Conservation (phyloP, 495 filamentous ascomycete species). For the Trichoderma asperelloides region DNA sequence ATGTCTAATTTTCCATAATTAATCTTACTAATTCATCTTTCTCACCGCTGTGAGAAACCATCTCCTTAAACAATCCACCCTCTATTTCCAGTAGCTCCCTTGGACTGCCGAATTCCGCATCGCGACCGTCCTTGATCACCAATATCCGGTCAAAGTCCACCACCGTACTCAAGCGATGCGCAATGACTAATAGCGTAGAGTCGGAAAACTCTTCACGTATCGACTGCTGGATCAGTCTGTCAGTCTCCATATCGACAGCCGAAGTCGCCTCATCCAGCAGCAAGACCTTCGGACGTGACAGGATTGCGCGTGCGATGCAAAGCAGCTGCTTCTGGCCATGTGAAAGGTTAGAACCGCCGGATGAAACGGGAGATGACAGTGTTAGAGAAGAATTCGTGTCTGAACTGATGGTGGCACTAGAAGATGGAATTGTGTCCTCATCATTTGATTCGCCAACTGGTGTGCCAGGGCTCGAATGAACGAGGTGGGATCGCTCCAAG, state of each 20-base stretch:
- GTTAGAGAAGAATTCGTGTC: conserved; percentile 16
- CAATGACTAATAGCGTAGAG: conserved; percentile 57
- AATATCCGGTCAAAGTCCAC: conserved; percentile 63
- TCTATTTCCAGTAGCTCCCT: background rate
- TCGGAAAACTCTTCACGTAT: conserved; percentile 58
- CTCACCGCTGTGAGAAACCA: background rate
- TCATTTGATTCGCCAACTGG: background rate
- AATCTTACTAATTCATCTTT: background rate
- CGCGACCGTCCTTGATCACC: conserved; percentile 55
- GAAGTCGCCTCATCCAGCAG: conserved; percentile 68
- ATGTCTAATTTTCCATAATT: background rate
- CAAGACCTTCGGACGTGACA: conserved; percentile 66
- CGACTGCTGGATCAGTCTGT: conserved; percentile 55
- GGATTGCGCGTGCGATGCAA: conserved; percentile 59
- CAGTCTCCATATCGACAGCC: conserved; percentile 64
- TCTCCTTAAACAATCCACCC: background rate
- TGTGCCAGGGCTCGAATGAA: conserved; percentile 11
- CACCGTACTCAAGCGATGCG: conserved; percentile 61
- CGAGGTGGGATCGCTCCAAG: conserved; percentile 48
- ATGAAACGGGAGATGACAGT: conserved; percentile 20
- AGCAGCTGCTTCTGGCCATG: conserved; percentile 58
- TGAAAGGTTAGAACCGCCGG: conserved; percentile 41
- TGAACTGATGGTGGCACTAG: background rate
- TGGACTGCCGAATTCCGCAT: conserved; percentile 47
- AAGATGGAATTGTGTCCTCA: background rate